Conservation (phyloP, 805 yeast species). For the Ogataea degrootiae region DNA sequence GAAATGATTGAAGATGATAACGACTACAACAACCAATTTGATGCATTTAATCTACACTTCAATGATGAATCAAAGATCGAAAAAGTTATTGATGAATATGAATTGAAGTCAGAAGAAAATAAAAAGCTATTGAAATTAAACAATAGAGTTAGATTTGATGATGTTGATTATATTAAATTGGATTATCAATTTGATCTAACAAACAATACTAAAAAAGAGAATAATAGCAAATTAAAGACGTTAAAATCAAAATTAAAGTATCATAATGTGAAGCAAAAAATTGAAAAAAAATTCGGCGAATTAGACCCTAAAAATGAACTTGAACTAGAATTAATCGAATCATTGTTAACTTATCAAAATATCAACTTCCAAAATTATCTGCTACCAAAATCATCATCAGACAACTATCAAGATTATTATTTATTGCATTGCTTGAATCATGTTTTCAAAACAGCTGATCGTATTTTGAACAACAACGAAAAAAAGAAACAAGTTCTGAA, state of each 20-base stretch:
- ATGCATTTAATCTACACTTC: constrained; percentile 79
- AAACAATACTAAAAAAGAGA: background rate
- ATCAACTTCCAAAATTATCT: constrained; percentile 49
- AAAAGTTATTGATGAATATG: constrained; percentile 22
- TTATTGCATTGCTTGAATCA: constrained; percentile 76
- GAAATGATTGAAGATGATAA: constrained; percentile 36
- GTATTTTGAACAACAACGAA: constrained; percentile 72
- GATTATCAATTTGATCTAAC: constrained; percentile 25
- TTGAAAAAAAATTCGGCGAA: constrained; percentile 32
- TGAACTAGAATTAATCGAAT: constrained; percentile 53
- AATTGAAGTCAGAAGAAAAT: constrained; percentile 6
- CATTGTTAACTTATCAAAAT: constrained; percentile 72
- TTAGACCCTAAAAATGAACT: constrained; percentile 32
- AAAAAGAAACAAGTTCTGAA: constrained; percentile 40
- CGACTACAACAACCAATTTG: constrained; percentile 31
- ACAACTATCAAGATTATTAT: constrained; percentile 55
- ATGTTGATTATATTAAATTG: constrained; percentile 27
- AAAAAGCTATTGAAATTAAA: constrained; percentile 18
- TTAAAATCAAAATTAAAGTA: constrained; percentile 15
- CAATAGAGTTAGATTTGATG: constrained; percentile 5
- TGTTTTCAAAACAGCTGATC: constrained; percentile 78
- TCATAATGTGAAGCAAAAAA: constrained; percentile 44
- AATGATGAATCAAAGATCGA: constrained; percentile 42
- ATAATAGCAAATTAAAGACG: constrained; percentile 3
- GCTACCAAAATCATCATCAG: constrained; percentile 35